Evolutionary conservation across 2,329 filamentous ascomycete genomes (phyloP).

Genomic region (Aspergillus fumigatus): DNA sequence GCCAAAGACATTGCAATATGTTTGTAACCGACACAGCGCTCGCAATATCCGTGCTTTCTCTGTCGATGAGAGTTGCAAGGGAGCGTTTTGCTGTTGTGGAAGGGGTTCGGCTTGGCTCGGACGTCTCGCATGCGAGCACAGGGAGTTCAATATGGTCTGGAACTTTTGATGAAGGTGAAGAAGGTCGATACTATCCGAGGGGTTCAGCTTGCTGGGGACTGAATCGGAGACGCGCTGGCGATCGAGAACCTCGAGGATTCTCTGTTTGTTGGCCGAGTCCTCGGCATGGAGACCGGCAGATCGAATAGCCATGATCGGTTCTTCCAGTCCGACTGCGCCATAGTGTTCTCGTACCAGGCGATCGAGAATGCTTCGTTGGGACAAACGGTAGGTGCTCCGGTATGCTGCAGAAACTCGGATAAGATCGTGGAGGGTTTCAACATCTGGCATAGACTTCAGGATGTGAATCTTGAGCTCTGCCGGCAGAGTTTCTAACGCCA

Average conservation of each 20-base stretch:
- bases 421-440: slow-evolving; percentile 7
- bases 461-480: slow-evolving; percentile 12
- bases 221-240: slow-evolving; percentile 4
- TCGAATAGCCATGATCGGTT: slow-evolving; percentile 9
- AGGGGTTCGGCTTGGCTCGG: background rate
- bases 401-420: slow-evolving; percentile 9
- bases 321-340: slow-evolving; percentile 8
- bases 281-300: slow-evolving; percentile 13
- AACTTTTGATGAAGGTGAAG: slow-evolving; percentile 7
- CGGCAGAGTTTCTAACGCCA: slow-evolving; percentile 11
- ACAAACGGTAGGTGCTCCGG: slow-evolving; percentile 7
- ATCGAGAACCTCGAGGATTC: slow-evolving; percentile 11
- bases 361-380: slow-evolving; percentile 8
- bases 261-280: slow-evolving; percentile 2
- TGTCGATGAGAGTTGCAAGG: background rate
- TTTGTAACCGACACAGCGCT: slow-evolving; percentile 13
- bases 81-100: background rate
- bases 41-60: slow-evolving; percentile 11
- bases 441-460: slow-evolving; percentile 8
- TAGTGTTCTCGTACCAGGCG: slow-evolving; percentile 6
- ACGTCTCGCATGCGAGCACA: slow-evolving; percentile 1
- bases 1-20: slow-evolving; percentile 15
- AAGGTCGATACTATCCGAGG: slow-evolving; percentile 5
- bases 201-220: background rate
- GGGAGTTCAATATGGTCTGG: slow-evolving; percentile 2